A percentile compares a stretch with the other conserved stretches of the same genome.
Evolutionary conservation across 805 yeast species (phyloP).

Genomic region (Suhomyces sp.): DNA sequence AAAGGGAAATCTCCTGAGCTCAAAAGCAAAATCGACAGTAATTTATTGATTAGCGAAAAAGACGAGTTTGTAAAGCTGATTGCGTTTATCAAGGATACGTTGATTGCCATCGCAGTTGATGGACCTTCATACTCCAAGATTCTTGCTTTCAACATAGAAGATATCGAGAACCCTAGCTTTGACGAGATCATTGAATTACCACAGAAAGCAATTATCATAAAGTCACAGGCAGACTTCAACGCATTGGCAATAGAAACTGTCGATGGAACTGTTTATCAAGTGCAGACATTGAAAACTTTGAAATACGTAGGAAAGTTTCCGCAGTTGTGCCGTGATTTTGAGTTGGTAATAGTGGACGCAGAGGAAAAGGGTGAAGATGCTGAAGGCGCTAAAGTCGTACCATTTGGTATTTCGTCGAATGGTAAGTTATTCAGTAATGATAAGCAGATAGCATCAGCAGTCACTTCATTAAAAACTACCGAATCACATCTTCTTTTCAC

Average conservation of each 20-base stretch:
- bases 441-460: slow-evolving; percentile 61
- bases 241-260: slow-evolving; percentile 56
- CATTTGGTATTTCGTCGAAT: slow-evolving; percentile 70
- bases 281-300: slow-evolving; percentile 29
- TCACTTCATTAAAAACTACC: slow-evolving; percentile 75
- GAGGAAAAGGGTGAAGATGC: slow-evolving; percentile 19
- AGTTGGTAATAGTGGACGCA: slow-evolving; percentile 34
- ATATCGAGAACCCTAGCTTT: slow-evolving; percentile 40
- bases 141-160: slow-evolving; percentile 47
- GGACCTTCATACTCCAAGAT: slow-evolving; percentile 48
- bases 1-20: slow-evolving; percentile 47
- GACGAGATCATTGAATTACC: slow-evolving; percentile 41
- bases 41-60: slow-evolving; percentile 33
- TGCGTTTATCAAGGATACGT: slow-evolving; percentile 49
- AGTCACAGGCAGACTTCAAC: slow-evolving; percentile 52
- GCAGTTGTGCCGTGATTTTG: slow-evolving; percentile 59
- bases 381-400: slow-evolving; percentile 19
- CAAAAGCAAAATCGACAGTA: slow-evolving; percentile 26
- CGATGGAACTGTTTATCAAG: slow-evolving; percentile 54
- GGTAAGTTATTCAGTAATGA: slow-evolving; percentile 73
- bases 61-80: slow-evolving; percentile 60
- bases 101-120: slow-evolving; percentile 60
- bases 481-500: slow-evolving; percentile 76
- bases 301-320: slow-evolving; percentile 54
- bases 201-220: slow-evolving; percentile 54